phyloP scores from a whole-genome alignment of 2,329 filamentous ascomycete species.

The Sporothrix schenckii region DNA sequence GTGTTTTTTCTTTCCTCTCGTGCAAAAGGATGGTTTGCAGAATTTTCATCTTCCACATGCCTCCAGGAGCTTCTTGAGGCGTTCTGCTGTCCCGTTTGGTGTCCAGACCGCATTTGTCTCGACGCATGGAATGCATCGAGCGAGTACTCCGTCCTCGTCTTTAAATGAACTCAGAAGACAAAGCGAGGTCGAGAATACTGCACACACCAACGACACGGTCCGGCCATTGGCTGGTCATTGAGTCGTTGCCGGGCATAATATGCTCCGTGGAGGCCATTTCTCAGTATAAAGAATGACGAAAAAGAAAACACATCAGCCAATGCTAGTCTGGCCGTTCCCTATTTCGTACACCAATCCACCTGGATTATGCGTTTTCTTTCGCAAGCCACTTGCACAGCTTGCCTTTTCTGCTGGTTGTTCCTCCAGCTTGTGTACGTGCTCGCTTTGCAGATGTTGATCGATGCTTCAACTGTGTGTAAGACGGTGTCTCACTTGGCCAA shows the following conservation, averaged over 20 bases:
- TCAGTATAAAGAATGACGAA: background rate
- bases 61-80: background rate
- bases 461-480: background rate
- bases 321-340: slow-evolving; percentile 3
- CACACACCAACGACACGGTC: background rate
- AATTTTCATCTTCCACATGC: slow-evolving; percentile 18
- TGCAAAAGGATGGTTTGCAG: background rate
- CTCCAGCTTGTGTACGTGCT: background rate
- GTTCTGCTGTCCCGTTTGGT: background rate
- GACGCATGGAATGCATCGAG: slow-evolving; percentile 13
- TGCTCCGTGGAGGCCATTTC: slow-evolving; percentile 5
- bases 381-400: slow-evolving; percentile 4
- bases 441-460: background rate
- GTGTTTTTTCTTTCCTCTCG: background rate
- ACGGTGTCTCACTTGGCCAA: slow-evolving; percentile 27
- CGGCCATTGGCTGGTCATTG: slow-evolving; percentile 21
- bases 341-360: background rate
- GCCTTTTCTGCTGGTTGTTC: background rate
- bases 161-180: no score
- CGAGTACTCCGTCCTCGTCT: background rate
- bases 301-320: slow-evolving; percentile 11
- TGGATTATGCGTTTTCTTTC: background rate
- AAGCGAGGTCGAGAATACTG: background rate
- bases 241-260: background rate
- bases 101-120: slow-evolving; percentile 10